phyloP scores from a whole-genome alignment of 2,329 filamentous ascomycete genomes.

The Stagonosporopsis chrysanthemi region DNA sequence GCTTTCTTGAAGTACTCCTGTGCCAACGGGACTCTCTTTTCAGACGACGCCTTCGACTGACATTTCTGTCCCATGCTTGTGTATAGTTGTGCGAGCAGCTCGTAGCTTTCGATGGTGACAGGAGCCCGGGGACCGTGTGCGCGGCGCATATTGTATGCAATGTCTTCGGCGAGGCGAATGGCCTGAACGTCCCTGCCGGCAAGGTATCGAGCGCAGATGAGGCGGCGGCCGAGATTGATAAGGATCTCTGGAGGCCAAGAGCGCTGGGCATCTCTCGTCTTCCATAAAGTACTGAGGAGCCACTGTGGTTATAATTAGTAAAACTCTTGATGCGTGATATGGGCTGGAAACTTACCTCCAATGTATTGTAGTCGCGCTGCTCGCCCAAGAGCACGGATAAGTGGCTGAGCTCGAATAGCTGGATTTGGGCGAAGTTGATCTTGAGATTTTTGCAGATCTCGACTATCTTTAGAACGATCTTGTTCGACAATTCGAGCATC shows the following conservation, averaged over 20 bases:
- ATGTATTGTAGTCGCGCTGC: constrained; percentile 54
- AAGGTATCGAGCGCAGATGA: constrained; percentile 62
- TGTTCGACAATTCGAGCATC: constrained; percentile 50
- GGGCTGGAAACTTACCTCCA: constrained; percentile 35
- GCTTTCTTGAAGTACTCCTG: constrained; percentile 52
- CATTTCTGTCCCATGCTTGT: constrained; percentile 51
- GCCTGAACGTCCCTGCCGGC: constrained; percentile 54
- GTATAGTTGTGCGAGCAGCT: constrained; percentile 60
- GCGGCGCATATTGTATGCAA: constrained; percentile 63
- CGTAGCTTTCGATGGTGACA: constrained; percentile 59
- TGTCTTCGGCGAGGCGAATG: constrained; percentile 58
- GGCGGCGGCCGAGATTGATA: constrained; percentile 60
- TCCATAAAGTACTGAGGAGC: constrained; percentile 50
- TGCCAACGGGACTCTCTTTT: constrained; percentile 47
- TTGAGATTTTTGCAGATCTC: constrained; percentile 50
- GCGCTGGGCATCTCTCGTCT: constrained; percentile 43
- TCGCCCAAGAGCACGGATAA: constrained; percentile 55
- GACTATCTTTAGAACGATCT: constrained; percentile 54
- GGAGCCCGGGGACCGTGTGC: constrained; percentile 59
- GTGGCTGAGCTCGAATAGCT: constrained; percentile 52
- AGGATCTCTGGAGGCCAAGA: constrained; percentile 51
- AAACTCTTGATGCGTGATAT: neutral
- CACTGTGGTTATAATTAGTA: constrained; percentile 25
- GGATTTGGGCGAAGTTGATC: constrained; percentile 54
- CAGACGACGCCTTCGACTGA: constrained; percentile 46